These are phyloP conservation scores for Infundibulicybe gibba DNA, from an alignment of 768 basidiomycete genomes.

Conservation along the genomic window DNA sequence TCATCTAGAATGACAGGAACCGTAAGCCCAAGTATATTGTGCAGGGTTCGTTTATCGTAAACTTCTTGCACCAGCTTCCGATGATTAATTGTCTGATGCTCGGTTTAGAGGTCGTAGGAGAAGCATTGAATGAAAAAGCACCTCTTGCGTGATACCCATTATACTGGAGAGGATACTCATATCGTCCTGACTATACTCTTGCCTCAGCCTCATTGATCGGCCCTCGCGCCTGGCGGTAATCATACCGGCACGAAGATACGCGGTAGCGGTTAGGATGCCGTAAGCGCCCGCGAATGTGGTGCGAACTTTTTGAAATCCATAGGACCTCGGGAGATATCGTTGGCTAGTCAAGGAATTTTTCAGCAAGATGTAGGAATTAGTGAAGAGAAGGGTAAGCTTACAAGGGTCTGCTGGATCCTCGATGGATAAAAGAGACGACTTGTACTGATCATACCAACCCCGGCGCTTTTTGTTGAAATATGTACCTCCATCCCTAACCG, in stretches of 20 bases:
- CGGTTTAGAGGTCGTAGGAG: slow-evolving; percentile 1
- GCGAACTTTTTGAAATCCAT: slow-evolving; percentile 76
- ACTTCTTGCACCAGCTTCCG: slow-evolving; percentile 67
- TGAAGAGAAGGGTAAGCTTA: slow-evolving; percentile 40
- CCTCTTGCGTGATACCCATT: slow-evolving; percentile 83
- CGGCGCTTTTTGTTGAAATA: slow-evolving; percentile 82
- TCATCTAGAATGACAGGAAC: slow-evolving; percentile 22
- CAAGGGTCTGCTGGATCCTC: slow-evolving; percentile 92
- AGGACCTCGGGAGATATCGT: slow-evolving; percentile 94
- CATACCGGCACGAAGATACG: slow-evolving; percentile 62
- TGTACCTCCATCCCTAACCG: slow-evolving; percentile 79
- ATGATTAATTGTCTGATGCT: slow-evolving; percentile 66
- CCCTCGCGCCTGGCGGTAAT: slow-evolving; percentile 54
- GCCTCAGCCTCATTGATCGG: slow-evolving; percentile 38
- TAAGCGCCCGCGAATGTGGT: slow-evolving; percentile 81
- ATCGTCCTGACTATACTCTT: slow-evolving; percentile 48
- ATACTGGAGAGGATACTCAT: slow-evolving; percentile 79
- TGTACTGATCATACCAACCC: slow-evolving; percentile 73
- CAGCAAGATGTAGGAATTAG: slow-evolving; percentile 3
- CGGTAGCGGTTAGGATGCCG: slow-evolving; percentile 71
- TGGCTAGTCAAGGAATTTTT: slow-evolving; percentile 46
- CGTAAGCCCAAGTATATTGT: slow-evolving; percentile 49
- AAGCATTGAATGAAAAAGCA: slow-evolving; percentile 19
- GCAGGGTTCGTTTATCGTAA: slow-evolving; percentile 56
- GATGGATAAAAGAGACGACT: slow-evolving; percentile 65